Evolutionary conservation across 2,329 filamentous ascomycete genomes (phyloP).

Genomic region (Aspergillus fischeri): DNA sequence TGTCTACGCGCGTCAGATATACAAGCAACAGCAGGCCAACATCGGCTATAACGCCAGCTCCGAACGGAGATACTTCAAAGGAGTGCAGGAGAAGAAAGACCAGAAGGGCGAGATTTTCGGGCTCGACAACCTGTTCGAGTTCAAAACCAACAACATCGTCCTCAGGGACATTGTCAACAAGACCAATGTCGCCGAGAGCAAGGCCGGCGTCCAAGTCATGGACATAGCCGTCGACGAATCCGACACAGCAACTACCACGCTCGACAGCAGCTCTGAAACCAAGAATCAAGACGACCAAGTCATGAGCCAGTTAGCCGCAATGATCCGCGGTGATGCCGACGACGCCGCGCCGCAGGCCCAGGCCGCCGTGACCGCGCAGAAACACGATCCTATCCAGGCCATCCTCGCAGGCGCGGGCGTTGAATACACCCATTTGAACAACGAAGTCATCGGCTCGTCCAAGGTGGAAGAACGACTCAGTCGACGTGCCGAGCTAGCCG

Average conservation of each 20-base stretch:
- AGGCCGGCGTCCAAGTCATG: constrained; percentile 75
- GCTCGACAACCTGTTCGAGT: constrained; percentile 78
- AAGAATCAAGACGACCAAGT: constrained; percentile 54
- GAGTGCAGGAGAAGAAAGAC: constrained; percentile 76
- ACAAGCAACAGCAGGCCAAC: constrained; percentile 98
- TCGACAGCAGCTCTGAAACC: constrained; percentile 30
- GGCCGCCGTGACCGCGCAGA: constrained; percentile 38
- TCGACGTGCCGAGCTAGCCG: constrained; percentile 60
- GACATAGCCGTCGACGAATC: constrained; percentile 67
- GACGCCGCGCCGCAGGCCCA: constrained; percentile 22
- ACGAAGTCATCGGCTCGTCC: constrained; percentile 88
- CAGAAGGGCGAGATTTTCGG: constrained; percentile 95
- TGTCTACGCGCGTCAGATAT: constrained; percentile 93
- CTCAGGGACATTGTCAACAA: constrained; percentile 97
- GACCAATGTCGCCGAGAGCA: constrained; percentile 92
- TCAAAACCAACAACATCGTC: constrained; percentile 72
- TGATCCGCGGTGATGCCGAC: constrained; percentile 47
- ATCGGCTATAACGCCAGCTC: constrained; percentile 92
- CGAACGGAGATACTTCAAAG: constrained; percentile 91
- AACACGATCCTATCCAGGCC: constrained; percentile 73
- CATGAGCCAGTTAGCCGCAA: constrained; percentile 67
- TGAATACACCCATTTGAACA: constrained; percentile 94
- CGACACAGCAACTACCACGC: constrained; percentile 53
- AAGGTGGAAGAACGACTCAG: constrained; percentile 84
- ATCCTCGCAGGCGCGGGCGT: constrained; percentile 86